Percentiles rank a stretch among this genome's conserved stretches.
Evolutionary conservation across 2,329 filamentous ascomycete genomes (phyloP).

Genomic region (Claviceps fusiformis): DNA sequence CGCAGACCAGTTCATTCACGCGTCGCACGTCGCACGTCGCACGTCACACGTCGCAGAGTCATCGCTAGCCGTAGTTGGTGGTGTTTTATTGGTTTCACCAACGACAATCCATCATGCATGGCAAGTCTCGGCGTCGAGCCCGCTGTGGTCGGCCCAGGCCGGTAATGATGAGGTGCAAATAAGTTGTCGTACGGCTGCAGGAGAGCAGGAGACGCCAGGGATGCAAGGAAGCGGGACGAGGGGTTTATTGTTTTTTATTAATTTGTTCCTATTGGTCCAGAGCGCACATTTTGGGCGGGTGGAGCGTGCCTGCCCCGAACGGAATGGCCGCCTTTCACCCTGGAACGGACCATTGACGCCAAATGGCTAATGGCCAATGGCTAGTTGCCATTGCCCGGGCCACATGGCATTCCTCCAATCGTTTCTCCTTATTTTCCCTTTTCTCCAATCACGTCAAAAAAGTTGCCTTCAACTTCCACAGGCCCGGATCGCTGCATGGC

Average conservation of each 20-base stretch:
- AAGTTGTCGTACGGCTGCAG: neutral
- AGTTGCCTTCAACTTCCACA: neutral
- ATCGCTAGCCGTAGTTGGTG: no score
- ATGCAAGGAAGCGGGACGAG: neutral
- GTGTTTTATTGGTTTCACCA: no score
- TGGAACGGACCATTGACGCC: no score
- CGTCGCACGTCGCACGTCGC: no score
- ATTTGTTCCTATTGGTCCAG: neutral
- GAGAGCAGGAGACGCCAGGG: neutral
- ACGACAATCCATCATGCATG: no score
- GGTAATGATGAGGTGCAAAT: neutral
- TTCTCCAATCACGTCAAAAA: neutral
- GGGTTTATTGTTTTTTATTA: neutral
- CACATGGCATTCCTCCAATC: neutral
- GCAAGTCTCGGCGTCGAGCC: no score
- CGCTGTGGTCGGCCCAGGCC: no score
- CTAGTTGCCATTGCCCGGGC: neutral
- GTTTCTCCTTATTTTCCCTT: neutral
- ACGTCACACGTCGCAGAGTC: no score
- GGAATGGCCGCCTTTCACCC: neutral
- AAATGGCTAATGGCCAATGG: neutral
- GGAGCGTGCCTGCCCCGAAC: neutral
- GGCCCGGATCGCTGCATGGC: neutral
- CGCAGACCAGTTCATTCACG: no score
- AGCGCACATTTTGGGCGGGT: neutral